phyloP scores from a whole-genome alignment of 73 alveolate species.

The Paramecium biaurelia region DNA sequence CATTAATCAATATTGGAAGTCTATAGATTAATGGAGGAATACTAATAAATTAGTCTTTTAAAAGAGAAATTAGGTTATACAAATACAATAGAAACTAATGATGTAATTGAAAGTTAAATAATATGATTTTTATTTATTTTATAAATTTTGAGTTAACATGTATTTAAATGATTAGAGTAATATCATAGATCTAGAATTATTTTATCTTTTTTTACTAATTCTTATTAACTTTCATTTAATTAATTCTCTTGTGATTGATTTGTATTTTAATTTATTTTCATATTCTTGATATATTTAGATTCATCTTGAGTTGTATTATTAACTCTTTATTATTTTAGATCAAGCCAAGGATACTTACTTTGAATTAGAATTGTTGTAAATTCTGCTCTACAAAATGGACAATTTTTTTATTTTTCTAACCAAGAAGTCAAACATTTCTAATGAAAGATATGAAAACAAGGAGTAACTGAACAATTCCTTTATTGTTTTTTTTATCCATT shows the following conservation, averaged over 20 bases:
- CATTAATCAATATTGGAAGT: not conserved
- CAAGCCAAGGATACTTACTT: conserved; percentile 9
- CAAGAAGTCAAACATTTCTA: not conserved
- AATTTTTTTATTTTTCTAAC: conserved; percentile 13
- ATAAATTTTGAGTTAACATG: not conserved
- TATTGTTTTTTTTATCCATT: not conserved
- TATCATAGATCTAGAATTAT: not conserved
- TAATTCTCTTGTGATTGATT: not conserved
- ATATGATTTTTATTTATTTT: not conserved
- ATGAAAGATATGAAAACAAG: conserved; percentile 43
- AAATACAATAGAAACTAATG: not conserved
- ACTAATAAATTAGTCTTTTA: not conserved
- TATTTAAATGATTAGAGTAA: not conserved
- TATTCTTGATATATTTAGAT: not conserved
- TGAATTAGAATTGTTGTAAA: not conserved
- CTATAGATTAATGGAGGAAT: not conserved
- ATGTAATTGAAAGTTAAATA: not conserved
- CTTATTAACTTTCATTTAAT: not conserved
- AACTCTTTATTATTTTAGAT: not conserved
- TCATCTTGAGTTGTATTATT: not conserved
- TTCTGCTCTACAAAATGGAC: conserved; percentile 33
- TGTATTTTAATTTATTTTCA: not conserved
- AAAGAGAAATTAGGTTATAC: not conserved
- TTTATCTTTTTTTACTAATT: not conserved
- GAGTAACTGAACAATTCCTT: conserved; percentile 5